phyloP scores from a whole-genome alignment of 495 filamentous ascomycete species.

The Ramalina peruviana region DNA sequence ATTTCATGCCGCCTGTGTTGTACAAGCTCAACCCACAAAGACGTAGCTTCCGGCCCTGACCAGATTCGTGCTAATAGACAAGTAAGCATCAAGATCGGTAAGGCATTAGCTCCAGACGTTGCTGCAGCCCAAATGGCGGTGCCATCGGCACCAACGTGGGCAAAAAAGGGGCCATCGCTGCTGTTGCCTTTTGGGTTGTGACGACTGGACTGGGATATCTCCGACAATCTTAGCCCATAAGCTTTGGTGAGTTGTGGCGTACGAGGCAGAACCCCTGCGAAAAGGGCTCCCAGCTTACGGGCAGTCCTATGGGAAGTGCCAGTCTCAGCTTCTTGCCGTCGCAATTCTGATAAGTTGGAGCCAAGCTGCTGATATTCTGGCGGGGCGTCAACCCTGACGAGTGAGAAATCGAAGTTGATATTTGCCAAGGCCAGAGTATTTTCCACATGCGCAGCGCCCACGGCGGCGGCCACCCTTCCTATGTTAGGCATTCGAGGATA shows the following conservation, averaged over 20 bases:
- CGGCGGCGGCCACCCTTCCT: too few species aligned
- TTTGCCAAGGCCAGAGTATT: too few species aligned
- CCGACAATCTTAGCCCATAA: slow-evolving; percentile 26
- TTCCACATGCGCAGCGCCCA: too few species aligned
- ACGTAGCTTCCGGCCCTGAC: slow-evolving; percentile 20
- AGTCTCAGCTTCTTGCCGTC: too few species aligned
- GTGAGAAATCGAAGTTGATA: too few species aligned
- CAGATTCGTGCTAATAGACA: slow-evolving; percentile 26
- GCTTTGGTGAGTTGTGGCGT: slow-evolving; percentile 23
- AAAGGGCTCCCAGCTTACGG: slow-evolving; percentile 18
- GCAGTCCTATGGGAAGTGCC: too few species aligned
- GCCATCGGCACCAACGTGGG: slow-evolving; percentile 15
- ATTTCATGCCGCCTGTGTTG: background rate
- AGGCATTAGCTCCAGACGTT: slow-evolving; percentile 21
- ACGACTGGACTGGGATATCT: slow-evolving; percentile 15
- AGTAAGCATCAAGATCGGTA: slow-evolving; percentile 23
- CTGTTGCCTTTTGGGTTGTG: slow-evolving; percentile 5
- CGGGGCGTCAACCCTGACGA: too few species aligned
- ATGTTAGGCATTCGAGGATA: too few species aligned
- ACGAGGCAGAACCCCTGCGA: slow-evolving; percentile 14
- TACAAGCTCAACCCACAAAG: slow-evolving; percentile 21
- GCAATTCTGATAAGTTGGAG: too few species aligned
- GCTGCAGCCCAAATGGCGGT: slow-evolving; percentile 28
- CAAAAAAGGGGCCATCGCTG: slow-evolving; percentile 9
- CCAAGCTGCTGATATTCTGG: too few species aligned